These are phyloP conservation scores for Candida peoriensis DNA, from an alignment of 805 yeast genomes.

Conservation along the genomic window DNA sequence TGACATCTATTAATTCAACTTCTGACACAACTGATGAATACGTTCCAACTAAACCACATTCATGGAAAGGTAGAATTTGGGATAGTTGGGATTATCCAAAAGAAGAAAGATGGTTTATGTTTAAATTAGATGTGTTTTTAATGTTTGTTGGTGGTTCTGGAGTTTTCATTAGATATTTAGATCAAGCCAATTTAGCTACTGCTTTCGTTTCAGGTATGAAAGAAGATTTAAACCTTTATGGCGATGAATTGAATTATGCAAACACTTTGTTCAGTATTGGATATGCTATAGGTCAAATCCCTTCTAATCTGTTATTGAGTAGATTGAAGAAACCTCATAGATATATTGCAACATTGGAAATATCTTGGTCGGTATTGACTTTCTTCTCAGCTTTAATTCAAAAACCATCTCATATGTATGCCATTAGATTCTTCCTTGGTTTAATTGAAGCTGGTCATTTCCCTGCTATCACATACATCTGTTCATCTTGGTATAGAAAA, in stretches of 20 bases:
- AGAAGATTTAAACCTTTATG: conserved; percentile 42
- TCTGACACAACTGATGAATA: conserved; percentile 2
- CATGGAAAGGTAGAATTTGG: conserved; percentile 11
- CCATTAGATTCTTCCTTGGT: conserved; percentile 50
- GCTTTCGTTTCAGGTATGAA: conserved; percentile 52
- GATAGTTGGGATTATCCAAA: conserved; percentile 9
- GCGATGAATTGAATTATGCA: conserved; percentile 49
- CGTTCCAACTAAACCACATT: conserved; percentile 1
- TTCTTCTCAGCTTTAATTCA: conserved; percentile 38
- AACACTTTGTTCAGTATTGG: conserved; percentile 51
- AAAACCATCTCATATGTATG: conserved; percentile 39
- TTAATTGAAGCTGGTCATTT: conserved; percentile 48
- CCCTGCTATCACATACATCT: conserved; percentile 44
- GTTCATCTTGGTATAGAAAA: conserved; percentile 45
- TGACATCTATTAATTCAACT: too few species aligned
- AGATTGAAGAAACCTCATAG: conserved; percentile 39
- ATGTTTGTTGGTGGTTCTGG: conserved; percentile 6
- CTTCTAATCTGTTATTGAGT: conserved; percentile 44
- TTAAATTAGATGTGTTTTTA: conserved; percentile 5
- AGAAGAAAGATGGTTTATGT: conserved; percentile 6
- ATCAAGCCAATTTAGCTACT: conserved; percentile 45
- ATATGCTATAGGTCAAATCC: conserved; percentile 46
- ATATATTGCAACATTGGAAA: conserved; percentile 37
- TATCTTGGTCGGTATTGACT: conserved; percentile 53
- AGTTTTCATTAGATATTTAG: conserved; percentile 35